These are phyloP conservation scores for Suhomyces kilbournensis DNA, from an alignment of 805 yeast genomes.

Conservation along the genomic window DNA sequence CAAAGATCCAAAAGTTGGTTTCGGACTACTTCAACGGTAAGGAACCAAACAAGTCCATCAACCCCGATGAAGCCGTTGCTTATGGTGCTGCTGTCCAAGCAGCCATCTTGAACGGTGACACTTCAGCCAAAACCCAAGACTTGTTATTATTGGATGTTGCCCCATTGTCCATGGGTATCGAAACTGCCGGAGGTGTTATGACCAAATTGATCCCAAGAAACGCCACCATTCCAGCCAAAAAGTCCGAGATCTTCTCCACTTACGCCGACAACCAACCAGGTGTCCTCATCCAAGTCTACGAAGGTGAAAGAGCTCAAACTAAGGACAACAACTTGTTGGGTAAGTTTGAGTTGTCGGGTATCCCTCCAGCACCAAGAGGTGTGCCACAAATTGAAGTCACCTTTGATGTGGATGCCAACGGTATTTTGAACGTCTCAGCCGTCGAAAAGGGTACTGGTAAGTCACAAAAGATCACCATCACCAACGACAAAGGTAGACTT, in stretches of 20 bases:
- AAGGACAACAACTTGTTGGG: conserved; percentile 90
- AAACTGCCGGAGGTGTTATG: conserved; percentile 97
- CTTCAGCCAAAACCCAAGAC: conserved; percentile 45
- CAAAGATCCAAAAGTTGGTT: conserved; percentile 92
- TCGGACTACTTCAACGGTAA: conserved; percentile 90
- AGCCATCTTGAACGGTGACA: conserved; percentile 92
- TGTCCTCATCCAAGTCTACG: conserved; percentile 88
- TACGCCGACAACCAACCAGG: conserved; percentile 97
- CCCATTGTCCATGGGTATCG: conserved; percentile 92
- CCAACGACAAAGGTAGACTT: conserved; percentile 92
- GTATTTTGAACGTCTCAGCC: conserved; percentile 82
- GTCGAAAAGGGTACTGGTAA: conserved; percentile 94
- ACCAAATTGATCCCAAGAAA: conserved; percentile 92
- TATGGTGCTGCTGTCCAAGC: conserved; percentile 99
- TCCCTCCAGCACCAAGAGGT: conserved; percentile 91
- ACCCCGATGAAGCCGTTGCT: conserved; percentile 99
- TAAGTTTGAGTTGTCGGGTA: conserved; percentile 80
- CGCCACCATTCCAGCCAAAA: conserved; percentile 93
- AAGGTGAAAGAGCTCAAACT: conserved; percentile 94
- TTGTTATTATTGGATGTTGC: conserved; percentile 82
- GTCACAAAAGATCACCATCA: conserved; percentile 84
- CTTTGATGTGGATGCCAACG: conserved; percentile 84
- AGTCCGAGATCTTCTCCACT: conserved; percentile 92
- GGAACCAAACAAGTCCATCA: conserved; percentile 94
- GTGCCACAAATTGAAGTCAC: conserved; percentile 88